phyloP scores from a whole-genome alignment of 208 protist genomes.

The Trichomonas gallinae region DNA sequence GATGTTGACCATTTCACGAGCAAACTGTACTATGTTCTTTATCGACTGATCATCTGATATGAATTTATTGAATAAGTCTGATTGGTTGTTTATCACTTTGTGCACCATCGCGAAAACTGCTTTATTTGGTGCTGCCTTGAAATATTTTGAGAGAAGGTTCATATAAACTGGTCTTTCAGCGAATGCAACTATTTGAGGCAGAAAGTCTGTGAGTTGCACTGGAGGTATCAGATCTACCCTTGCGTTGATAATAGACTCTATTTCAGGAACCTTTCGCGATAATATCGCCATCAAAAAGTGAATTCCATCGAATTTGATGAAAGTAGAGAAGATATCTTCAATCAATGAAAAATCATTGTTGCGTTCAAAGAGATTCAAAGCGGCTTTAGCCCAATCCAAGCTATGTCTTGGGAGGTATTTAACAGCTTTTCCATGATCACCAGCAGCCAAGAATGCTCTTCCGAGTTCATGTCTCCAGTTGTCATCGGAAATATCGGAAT shows the following conservation, averaged over 20 bases:
- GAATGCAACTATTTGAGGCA: not conserved
- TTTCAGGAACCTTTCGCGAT: not conserved
- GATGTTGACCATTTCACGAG: not conserved
- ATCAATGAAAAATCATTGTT: not conserved
- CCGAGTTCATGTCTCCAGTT: not conserved
- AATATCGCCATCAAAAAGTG: not conserved
- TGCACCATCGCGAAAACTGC: not conserved
- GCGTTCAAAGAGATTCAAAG: not conserved
- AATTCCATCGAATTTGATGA: not conserved
- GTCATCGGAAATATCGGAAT: not conserved
- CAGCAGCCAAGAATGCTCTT: not conserved
- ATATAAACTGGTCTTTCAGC: not conserved
- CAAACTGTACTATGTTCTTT: not conserved
- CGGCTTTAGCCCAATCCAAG: not conserved
- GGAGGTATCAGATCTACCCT: not conserved
- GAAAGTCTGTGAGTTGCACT: not conserved
- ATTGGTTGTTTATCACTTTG: not conserved
- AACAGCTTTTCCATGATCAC: not conserved
- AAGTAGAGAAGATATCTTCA: not conserved
- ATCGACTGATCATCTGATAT: not conserved
- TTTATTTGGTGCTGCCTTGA: not conserved
- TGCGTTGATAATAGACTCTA: not conserved
- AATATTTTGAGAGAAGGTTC: not conserved
- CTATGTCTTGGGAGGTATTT: not conserved
- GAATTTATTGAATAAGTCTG: not conserved